Evolutionary conservation across 2,329 filamentous ascomycete species (phyloP).

Genomic region (Cercospora brassicicola): DNA sequence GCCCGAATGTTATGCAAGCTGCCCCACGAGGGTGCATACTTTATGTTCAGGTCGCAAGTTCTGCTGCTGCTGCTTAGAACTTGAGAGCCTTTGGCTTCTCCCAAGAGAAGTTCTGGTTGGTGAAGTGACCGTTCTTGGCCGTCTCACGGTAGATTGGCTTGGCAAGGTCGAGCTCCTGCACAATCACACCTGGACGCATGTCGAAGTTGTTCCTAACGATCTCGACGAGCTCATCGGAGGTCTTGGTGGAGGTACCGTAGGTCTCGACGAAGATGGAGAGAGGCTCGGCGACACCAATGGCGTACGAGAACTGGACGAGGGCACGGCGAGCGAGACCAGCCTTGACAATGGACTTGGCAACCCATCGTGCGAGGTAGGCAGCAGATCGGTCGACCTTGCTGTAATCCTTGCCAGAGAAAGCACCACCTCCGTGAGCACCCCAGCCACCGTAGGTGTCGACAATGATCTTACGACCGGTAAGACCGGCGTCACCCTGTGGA

Average conservation of each 20-base stretch:
- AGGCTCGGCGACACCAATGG: slow-evolving; percentile 97
- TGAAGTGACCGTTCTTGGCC: slow-evolving; percentile 99
- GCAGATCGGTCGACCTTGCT: slow-evolving; percentile 99
- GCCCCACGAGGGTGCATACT: not conserved
- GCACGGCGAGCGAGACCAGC: slow-evolving; percentile 87
- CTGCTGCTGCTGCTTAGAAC: slow-evolving; percentile 61
- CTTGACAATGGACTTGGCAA: slow-evolving; percentile 94
- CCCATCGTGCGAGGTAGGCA: slow-evolving; percentile 96
- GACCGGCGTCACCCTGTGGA: slow-evolving; percentile 96
- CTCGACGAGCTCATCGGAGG: slow-evolving; percentile 87
- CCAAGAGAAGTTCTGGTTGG: slow-evolving; percentile 97
- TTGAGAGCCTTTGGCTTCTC: slow-evolving; percentile 96
- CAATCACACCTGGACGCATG: slow-evolving; percentile 95
- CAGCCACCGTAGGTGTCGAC: slow-evolving; percentile 99
- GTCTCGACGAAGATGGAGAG: slow-evolving; percentile 97
- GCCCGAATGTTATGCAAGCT: slow-evolving; percentile 16
- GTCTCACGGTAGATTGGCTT: slow-evolving; percentile 98
- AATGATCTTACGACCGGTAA: slow-evolving; percentile 98
- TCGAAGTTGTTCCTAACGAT: slow-evolving; percentile 98
- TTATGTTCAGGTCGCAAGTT: not conserved
- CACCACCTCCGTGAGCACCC: slow-evolving; percentile 99
- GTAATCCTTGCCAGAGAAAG: slow-evolving; percentile 99
- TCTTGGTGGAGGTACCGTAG: slow-evolving; percentile 90
- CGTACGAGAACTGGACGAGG: slow-evolving; percentile 97
- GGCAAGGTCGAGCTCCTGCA: slow-evolving; percentile 91